These are phyloP conservation scores for Phaffomyces thermotolerans DNA, from an alignment of 805 yeast species.

Conservation along the genomic window DNA sequence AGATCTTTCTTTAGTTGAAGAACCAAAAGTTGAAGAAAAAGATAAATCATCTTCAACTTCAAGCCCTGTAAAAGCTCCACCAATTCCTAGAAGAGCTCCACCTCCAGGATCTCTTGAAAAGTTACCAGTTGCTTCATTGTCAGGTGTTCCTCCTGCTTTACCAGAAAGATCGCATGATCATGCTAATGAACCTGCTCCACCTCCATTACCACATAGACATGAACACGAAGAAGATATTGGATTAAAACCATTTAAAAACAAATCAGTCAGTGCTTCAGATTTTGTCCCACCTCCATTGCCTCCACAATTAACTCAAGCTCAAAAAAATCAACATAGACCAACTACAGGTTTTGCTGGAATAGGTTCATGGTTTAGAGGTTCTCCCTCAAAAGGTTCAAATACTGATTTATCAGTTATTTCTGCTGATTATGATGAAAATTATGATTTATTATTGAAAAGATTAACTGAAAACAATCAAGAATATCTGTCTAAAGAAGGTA, in stretches of 20 bases:
- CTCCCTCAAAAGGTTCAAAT: slow-evolving; percentile 7
- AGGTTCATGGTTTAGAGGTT: slow-evolving; percentile 19
- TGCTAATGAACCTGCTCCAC: slow-evolving; percentile 3
- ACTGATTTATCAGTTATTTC: slow-evolving; percentile 16
- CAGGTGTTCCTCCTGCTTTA: slow-evolving; percentile 1
- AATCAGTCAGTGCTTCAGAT: slow-evolving; percentile 23
- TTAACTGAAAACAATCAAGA: slow-evolving; percentile 48
- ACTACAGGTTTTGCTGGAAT: slow-evolving; percentile 13
- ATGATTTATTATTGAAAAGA: slow-evolving; percentile 55
- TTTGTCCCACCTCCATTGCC: slow-evolving; percentile 23
- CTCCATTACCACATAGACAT: not conserved
- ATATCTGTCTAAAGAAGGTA: slow-evolving; percentile 40
- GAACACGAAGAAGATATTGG: not conserved
- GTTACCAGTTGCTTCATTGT: not conserved
- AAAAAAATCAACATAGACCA: slow-evolving; percentile 19
- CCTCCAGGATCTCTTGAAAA: slow-evolving; percentile 6
- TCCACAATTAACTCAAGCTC: slow-evolving; percentile 18
- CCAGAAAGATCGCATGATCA: slow-evolving; percentile 14
- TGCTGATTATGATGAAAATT: slow-evolving; percentile 31
- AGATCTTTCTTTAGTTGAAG: not conserved
- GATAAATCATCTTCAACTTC: not conserved
- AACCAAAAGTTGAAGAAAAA: not conserved
- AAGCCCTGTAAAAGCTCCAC: not conserved
- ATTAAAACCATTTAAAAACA: slow-evolving; percentile 4
- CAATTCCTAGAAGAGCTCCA: slow-evolving; percentile 1